phyloP scores from a whole-genome alignment of 2,329 filamentous ascomycete genomes.

The Nigrospora osmanthi region DNA sequence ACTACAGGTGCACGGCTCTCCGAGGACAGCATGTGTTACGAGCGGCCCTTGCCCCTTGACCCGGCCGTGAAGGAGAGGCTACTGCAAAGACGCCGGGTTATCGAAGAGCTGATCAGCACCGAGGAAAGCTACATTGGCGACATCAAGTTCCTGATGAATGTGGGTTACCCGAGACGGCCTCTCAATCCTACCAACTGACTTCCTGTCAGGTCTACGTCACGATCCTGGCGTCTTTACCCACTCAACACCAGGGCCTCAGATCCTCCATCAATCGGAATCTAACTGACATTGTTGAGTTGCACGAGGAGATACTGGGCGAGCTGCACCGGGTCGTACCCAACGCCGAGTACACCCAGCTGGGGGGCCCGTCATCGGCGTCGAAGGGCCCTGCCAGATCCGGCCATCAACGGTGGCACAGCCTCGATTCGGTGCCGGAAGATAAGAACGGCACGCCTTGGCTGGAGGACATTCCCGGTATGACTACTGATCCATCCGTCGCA shows the following conservation, averaged over 20 bases:
- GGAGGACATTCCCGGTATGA: constrained; percentile 40
- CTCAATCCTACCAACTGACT: constrained; percentile 11
- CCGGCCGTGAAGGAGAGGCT: constrained; percentile 64
- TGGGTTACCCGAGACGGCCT: constrained; percentile 29
- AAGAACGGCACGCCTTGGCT: constrained; percentile 30
- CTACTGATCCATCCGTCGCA: constrained; percentile 50
- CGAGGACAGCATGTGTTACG: constrained; percentile 56
- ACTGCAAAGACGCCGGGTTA: constrained; percentile 65
- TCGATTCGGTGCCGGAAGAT: constrained; percentile 37
- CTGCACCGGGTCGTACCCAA: constrained; percentile 65
- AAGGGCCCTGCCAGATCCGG: constrained; percentile 22
- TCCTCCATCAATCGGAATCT: constrained; percentile 73
- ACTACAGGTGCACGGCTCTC: constrained; percentile 52
- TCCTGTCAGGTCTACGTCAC: constrained; percentile 60
- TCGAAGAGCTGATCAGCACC: constrained; percentile 79
- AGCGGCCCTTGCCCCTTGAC: constrained; percentile 49
- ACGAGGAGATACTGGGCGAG: constrained; percentile 72
- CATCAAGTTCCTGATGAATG: constrained; percentile 78
- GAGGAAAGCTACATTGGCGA: constrained; percentile 88
- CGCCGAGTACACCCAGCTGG: constrained; percentile 50
- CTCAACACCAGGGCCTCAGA: constrained; percentile 54
- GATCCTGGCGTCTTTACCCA: constrained; percentile 63
- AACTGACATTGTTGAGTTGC: constrained; percentile 71
- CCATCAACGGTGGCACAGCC: constrained; percentile 35
- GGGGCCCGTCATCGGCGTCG: constrained; percentile 15